Evolutionary conservation across 1,139 yeast genomes (phyloP).

Genomic region (Candida frijolesensis): DNA sequence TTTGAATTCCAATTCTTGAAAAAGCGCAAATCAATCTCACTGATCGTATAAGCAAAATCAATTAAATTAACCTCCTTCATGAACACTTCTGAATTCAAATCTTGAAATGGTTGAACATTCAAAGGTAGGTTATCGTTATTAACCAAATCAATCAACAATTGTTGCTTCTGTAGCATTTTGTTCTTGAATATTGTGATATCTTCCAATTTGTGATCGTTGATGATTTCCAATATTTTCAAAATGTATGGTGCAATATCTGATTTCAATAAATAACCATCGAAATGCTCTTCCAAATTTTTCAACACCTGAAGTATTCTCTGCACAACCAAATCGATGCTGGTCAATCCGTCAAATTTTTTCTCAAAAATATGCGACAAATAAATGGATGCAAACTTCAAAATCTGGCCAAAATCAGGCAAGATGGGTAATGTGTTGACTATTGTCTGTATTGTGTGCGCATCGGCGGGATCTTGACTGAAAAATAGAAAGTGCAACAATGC

Average conservation of each 20-base stretch:
- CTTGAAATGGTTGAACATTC: conserved; percentile 31
- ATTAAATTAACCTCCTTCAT: conserved; percentile 46
- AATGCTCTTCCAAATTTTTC: conserved; percentile 34
- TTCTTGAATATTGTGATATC: conserved; percentile 27
- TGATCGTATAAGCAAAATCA: conserved; percentile 56
- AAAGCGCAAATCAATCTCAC: conserved; percentile 58
- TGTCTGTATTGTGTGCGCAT: conserved; percentile 35
- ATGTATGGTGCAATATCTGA: conserved; percentile 44
- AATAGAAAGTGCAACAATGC: conserved; percentile 73
- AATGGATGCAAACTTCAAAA: conserved; percentile 41
- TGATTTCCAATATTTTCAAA: conserved; percentile 34
- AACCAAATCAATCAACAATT: conserved; percentile 35
- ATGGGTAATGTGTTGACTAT: conserved; percentile 65
- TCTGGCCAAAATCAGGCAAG: conserved; percentile 58
- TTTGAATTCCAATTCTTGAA: conserved; percentile 76
- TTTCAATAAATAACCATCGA: conserved; percentile 42
- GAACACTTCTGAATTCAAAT: conserved; percentile 39
- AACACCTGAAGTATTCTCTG: conserved; percentile 43
- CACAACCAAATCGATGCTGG: conserved; percentile 29
- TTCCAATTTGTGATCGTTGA: conserved; percentile 18
- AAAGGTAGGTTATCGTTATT: conserved; percentile 18
- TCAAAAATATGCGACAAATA: conserved; percentile 26
- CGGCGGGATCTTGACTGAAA: conserved; percentile 36
- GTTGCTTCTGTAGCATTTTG: conserved; percentile 39
- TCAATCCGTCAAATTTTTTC: conserved; percentile 24